phyloP scores from a whole-genome alignment of 2,329 filamentous ascomycete species.

The Trichophyton verrucosum region DNA sequence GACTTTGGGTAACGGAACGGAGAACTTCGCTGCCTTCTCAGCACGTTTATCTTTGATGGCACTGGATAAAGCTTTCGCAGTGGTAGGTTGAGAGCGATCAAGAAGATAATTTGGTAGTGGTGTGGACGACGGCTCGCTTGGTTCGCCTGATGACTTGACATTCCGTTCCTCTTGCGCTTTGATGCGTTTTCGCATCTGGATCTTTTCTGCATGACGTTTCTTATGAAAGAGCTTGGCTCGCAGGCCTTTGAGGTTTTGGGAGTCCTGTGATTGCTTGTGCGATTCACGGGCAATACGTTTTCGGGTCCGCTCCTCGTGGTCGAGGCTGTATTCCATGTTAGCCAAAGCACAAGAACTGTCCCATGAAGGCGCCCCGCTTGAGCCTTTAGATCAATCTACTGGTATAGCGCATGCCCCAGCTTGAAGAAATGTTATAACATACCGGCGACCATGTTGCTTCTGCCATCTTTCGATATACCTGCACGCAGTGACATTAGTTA shows the following conservation, averaged over 20 bases:
- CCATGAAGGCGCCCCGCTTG: conserved; percentile 6
- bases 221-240: conserved; percentile 87
- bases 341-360: conserved; percentile 21
- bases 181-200: conserved; percentile 92
- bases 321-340: conserved; percentile 41
- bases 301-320: conserved; percentile 77
- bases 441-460: conserved; percentile 48
- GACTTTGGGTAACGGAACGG: conserved; percentile 86
- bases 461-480: conserved; percentile 63
- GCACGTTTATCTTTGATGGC: conserved; percentile 92
- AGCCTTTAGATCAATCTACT: neutral
- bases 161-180: conserved; percentile 92
- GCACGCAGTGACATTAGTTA: conserved; percentile 7
- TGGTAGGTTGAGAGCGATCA: conserved; percentile 59
- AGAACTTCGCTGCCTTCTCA: conserved; percentile 89
- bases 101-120: conserved; percentile 88
- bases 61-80: conserved; percentile 62
- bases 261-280: conserved; percentile 77
- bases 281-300: conserved; percentile 81
- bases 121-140: conserved; percentile 61
- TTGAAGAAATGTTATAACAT: conserved; percentile 4
- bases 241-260: conserved; percentile 84
- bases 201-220: conserved; percentile 93
- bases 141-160: conserved; percentile 66
- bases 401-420: neutral